Evolutionary conservation across 805 yeast species (phyloP), one percentile per base, ranked within the genome.

Genomic region (Starmerella apis): DNA sequence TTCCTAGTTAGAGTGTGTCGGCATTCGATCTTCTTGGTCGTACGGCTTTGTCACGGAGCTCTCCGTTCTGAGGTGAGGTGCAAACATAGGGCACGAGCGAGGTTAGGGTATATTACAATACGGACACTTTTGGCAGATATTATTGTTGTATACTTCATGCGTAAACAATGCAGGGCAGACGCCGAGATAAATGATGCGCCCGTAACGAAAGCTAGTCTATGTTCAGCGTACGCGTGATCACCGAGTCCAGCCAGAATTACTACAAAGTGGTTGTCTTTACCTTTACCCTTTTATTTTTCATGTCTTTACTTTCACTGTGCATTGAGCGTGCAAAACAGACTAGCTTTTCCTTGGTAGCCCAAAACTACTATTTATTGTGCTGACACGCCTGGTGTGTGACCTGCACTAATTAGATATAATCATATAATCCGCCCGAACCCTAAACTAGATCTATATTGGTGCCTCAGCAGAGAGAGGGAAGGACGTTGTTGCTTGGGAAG

Each of bases 401-500:
- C n/a, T n/a, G n/a, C n/a, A 13, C 43, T 38, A 38, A 38, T 38
- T 38, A 38, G 43, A 20, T 23, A 38, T 30, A 9, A 14, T 38
- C 30, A 38, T n/a, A 24, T 38, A 38, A 38, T 19, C 37, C 14
- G n/a, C 28, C 43, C 43, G 23, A 16, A 20, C 20, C 43, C 43
- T n/a, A 10, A 6, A 10, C 7, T 5, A 37, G 27, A 37, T 37
- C 23, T 23, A 16, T 38, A 16, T 20, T 38, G 43, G 31, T 24
- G 43, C 43, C 43, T 38, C 43, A 24, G 43, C 43, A 7, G 22
- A 11, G n/a, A n/a, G n/a, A n/a, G n/a, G n/a, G n/a, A n/a, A n/a
- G n/a, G 10, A 13, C 37, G 37, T n/a, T 33, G 37, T 18, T 33
- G 37, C 37, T 13, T 9, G 11, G 9, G 31, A 27, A 13, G 13